phyloP scores from a whole-genome alignment of 1,284 basidiomycete genomes.

The Cutaneotrichosporon sp. region DNA sequence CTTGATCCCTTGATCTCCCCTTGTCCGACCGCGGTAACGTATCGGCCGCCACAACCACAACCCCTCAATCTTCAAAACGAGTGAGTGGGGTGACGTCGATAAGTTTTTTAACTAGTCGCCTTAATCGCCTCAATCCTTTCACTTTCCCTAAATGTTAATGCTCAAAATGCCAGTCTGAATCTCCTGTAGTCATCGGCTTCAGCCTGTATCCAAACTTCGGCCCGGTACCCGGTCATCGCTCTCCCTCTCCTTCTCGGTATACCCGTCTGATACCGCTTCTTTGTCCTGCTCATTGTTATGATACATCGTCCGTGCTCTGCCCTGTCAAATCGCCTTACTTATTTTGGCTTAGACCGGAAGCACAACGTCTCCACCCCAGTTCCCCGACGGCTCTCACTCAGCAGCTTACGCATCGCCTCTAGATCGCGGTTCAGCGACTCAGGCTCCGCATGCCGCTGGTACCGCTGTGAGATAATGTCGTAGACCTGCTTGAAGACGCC shows the following conservation, averaged over 20 bases:
- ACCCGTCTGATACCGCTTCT: not conserved
- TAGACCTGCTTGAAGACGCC: slow-evolving; percentile 85
- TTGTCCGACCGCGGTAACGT: no score
- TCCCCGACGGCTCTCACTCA: slow-evolving; percentile 79
- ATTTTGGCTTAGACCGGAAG: slow-evolving; percentile 30
- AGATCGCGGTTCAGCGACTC: slow-evolving; percentile 82
- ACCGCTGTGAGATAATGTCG: slow-evolving; percentile 88
- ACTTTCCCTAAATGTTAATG: no score
- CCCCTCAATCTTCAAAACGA: no score
- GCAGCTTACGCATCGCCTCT: slow-evolving; percentile 84
- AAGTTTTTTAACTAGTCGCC: no score
- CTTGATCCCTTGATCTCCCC: no score
- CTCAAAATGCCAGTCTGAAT: no score
- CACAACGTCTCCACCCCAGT: slow-evolving; percentile 96
- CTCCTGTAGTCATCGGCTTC: no score
- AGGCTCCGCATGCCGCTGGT: slow-evolving; percentile 62
- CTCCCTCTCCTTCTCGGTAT: not conserved
- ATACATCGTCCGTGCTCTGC: not conserved
- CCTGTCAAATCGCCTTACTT: not conserved
- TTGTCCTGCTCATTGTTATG: not conserved
- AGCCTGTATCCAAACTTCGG: no score
- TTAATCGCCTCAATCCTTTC: no score
- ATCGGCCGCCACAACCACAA: no score
- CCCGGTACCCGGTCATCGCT: no score
- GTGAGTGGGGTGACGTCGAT: no score